A percentile compares a stretch with the other conserved stretches of the same genome.
Conservation (phyloP, 2,329 filamentous ascomycete species). For the Arthrocladium fulminans region DNA sequence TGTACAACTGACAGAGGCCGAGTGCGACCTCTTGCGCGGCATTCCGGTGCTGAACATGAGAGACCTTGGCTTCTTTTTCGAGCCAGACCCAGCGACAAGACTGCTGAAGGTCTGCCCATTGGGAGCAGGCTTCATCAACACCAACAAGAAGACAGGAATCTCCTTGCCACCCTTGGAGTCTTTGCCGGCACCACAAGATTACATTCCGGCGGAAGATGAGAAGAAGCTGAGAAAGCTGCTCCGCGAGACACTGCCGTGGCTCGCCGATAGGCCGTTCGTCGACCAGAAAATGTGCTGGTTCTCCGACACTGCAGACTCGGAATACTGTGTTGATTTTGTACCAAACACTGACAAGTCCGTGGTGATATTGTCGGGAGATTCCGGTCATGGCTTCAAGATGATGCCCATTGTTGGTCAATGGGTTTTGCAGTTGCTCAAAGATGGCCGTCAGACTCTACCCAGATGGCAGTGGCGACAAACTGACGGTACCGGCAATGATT, state of each 20-base stretch:
- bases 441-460: slow-evolving; percentile 35
- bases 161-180: slow-evolving; percentile 36
- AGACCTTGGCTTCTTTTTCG: slow-evolving; percentile 58
- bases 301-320: slow-evolving; percentile 51
- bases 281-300: slow-evolving; percentile 54
- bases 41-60: slow-evolving; percentile 54
- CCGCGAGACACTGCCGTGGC: slow-evolving; percentile 43
- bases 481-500: slow-evolving; percentile 26
- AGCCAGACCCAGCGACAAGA: slow-evolving; percentile 51
- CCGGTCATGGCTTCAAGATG: slow-evolving; percentile 57
- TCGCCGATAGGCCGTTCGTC: slow-evolving; percentile 49
- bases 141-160: slow-evolving; percentile 34
- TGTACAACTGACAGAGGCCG: slow-evolving; percentile 47
- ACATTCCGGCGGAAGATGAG: slow-evolving; percentile 48
- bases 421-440: slow-evolving; percentile 41
- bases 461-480: slow-evolving; percentile 46
- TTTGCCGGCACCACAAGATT: slow-evolving; percentile 26
- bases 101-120: slow-evolving; percentile 53
- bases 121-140: slow-evolving; percentile 49
- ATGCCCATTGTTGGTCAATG: slow-evolving; percentile 49
- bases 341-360: slow-evolving; percentile 41
- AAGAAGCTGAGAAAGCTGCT: slow-evolving; percentile 43
- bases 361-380: slow-evolving; percentile 49
- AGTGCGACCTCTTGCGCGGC: slow-evolving; percentile 45
- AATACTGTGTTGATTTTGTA: slow-evolving; percentile 53